These are phyloP conservation scores for Amyloporia xantha DNA, from an alignment of 768 basidiomycete species.

Conservation along the genomic window DNA sequence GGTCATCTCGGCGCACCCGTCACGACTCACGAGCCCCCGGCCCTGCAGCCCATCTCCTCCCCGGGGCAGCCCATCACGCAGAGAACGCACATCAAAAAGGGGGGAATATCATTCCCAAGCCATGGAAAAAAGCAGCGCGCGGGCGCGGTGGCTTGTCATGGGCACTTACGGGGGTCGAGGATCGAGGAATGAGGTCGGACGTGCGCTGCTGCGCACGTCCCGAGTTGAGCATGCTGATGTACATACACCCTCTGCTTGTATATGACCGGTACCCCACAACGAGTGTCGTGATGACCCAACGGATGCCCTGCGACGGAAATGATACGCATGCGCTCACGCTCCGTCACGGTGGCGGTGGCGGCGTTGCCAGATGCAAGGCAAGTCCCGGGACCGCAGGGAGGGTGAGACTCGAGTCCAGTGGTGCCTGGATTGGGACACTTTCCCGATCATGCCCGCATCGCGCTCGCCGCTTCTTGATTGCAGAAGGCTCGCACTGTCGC, in stretches of 20 bases:
- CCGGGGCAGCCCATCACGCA: too few species aligned
- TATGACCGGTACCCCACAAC: not conserved
- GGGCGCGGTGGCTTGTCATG: too few species aligned
- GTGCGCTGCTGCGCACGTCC: too few species aligned
- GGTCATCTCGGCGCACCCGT: not conserved
- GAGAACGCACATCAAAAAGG: too few species aligned
- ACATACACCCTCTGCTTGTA: not conserved
- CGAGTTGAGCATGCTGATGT: too few species aligned
- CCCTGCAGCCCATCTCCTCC: too few species aligned
- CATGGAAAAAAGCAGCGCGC: too few species aligned
- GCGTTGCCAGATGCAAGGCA: slow-evolving; percentile 1
- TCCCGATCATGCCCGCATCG: not conserved
- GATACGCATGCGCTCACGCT: slow-evolving; percentile 1
- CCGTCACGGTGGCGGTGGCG: too few species aligned
- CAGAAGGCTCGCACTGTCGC: not conserved
- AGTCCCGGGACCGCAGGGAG: slow-evolving; percentile 1
- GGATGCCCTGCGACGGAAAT: slow-evolving; percentile 2
- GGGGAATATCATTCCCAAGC: too few species aligned
- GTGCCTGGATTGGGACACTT: slow-evolving; percentile 3
- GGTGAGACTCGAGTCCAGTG: not conserved
- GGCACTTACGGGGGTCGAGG: too few species aligned
- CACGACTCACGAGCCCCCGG: too few species aligned
- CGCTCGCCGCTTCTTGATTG: not conserved
- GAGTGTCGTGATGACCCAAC: slow-evolving; percentile 8
- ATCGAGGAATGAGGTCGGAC: too few species aligned